Evolutionary conservation across 225 moss, liverwort and hornwort species (phyloP).

Genomic region (Pseudisothecium myosuroides): DNA sequence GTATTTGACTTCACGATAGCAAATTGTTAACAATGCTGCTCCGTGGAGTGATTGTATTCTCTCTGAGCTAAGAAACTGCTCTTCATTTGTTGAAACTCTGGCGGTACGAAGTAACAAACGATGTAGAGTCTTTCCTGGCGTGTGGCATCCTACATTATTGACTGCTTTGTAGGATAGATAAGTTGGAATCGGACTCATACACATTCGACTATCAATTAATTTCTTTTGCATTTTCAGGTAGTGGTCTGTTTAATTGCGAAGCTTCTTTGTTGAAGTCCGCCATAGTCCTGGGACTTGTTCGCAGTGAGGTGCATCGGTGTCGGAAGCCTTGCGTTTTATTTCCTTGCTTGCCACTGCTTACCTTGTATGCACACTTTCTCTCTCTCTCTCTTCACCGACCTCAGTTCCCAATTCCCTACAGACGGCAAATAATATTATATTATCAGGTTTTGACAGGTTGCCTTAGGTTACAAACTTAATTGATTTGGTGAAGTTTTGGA

Average conservation of each 20-base stretch:
- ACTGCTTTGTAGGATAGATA: neutral
- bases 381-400: neutral
- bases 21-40: neutral
- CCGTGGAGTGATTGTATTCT: neutral
- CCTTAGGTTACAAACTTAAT: neutral
- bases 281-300: neutral
- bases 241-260: neutral
- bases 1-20: too few relatives aligned
- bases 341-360: neutral
- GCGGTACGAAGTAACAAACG: neutral
- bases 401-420: neutral
- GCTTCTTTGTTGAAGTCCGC: neutral
- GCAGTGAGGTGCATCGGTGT: neutral
- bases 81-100: neutral
- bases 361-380: neutral
- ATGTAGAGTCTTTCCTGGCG: neutral
- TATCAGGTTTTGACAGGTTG: neutral
- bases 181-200: neutral
- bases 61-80: neutral
- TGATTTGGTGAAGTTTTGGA: neutral
- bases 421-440: neutral
- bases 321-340: neutral
- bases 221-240: neutral
- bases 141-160: neutral
- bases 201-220: neutral